phyloP scores from a whole-genome alignment of 2,329 filamentous ascomycete species.

The Ceratocystis diversiconidia region DNA sequence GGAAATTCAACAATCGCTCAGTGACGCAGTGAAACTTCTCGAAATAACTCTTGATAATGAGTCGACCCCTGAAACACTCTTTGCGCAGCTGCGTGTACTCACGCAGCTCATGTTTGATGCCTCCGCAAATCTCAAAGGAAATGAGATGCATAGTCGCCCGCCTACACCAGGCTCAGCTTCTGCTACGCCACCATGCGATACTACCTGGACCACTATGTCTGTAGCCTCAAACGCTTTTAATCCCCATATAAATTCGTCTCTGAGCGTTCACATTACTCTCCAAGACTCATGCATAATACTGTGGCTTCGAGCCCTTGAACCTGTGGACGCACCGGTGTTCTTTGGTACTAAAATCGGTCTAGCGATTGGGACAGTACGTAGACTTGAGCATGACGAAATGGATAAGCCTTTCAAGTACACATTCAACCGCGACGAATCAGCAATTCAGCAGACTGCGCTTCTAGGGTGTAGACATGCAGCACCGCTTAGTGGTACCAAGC shows the following conservation, averaged over 20 bases:
- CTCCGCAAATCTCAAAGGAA: constrained; percentile 40
- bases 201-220: constrained; percentile 32
- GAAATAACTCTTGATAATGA: constrained; percentile 52
- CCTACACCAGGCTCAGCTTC: constrained; percentile 24
- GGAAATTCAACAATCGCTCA: constrained; percentile 61
- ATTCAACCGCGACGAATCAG: constrained; percentile 21
- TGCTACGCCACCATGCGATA: constrained; percentile 24
- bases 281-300: constrained; percentile 57
- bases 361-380: constrained; percentile 50
- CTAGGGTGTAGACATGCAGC: constrained; percentile 12
- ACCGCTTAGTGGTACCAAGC: constrained; percentile 20
- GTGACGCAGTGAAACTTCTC: constrained; percentile 69
- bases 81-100: constrained; percentile 42
- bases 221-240: constrained; percentile 32
- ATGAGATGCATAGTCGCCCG: constrained; percentile 20
- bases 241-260: constrained; percentile 36
- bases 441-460: background rate
- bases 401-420: constrained; percentile 58
- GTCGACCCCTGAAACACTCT: constrained; percentile 42
- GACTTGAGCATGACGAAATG: constrained; percentile 64
- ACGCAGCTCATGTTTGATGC: constrained; percentile 41
- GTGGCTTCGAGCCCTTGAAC: constrained; percentile 54
- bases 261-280: constrained; percentile 63
- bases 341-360: constrained; percentile 53
- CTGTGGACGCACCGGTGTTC: constrained; percentile 46